Evolutionary conservation across 257 asterid species (phyloP).

Genomic region (Coffea canephora): DNA sequence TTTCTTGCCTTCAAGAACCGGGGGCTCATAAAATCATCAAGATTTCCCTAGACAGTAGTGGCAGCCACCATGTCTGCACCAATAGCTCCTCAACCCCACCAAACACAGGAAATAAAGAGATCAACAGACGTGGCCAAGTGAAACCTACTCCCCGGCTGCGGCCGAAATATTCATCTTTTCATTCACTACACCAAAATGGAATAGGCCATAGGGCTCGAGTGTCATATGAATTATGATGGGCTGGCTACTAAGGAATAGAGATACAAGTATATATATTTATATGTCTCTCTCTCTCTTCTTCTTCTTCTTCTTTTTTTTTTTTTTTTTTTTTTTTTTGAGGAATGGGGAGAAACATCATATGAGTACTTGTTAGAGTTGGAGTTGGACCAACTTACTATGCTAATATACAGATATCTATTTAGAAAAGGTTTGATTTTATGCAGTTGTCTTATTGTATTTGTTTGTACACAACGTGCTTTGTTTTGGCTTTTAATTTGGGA

Average conservation of each 20-base stretch:
- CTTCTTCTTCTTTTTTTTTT: no score
- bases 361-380: background rate
- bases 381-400: background rate
- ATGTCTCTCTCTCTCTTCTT: no score
- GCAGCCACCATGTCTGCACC: background rate
- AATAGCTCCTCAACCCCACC: background rate
- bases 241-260: background rate
- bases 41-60: background rate
- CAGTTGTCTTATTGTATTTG: no score
- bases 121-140: background rate
- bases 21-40: background rate
- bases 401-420: no score
- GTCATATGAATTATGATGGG: no score
- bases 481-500: background rate
- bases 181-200: background rate
- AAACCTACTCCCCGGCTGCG: background rate
- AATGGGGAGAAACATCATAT: no score
- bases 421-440: no score
- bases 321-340: no score
- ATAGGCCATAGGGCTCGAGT: no score
- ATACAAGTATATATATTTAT: no score
- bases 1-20: background rate
- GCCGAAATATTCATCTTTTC: background rate
- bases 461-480: background rate
- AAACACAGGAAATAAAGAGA: background rate